phyloP scores from a whole-genome alignment of 2,329 filamentous ascomycete species.

The Neurospora crassa region DNA sequence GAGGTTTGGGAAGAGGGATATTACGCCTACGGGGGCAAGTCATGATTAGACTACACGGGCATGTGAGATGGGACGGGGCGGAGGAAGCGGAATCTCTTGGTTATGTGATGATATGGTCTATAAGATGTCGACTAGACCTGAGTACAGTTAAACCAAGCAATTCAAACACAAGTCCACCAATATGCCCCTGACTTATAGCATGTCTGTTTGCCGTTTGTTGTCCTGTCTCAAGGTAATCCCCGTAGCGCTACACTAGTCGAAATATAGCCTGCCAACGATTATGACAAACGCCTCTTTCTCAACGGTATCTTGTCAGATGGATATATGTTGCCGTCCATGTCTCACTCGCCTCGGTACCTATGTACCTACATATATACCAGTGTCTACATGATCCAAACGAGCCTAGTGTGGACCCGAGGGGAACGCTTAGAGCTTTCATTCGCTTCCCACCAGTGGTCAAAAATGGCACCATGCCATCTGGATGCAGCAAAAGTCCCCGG shows the following conservation, averaged over 20 bases:
- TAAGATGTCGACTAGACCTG: background rate
- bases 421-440: background rate
- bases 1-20: constrained; percentile 58
- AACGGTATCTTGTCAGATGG: background rate
- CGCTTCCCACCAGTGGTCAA: background rate
- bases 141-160: background rate
- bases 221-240: background rate
- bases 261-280: background rate
- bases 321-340: background rate
- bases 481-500: background rate
- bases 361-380: background rate
- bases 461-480: background rate
- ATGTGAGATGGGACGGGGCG: background rate
- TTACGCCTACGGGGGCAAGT: constrained; percentile 23
- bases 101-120: background rate
- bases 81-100: background rate
- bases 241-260: background rate
- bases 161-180: background rate
- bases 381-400: background rate
- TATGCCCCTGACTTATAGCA: background rate
- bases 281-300: background rate
- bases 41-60: constrained; percentile 6
- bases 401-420: background rate
- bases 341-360: background rate
- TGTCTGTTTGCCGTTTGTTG: background rate